A percentile compares a stretch with the other conserved stretches of the same genome.
Evolutionary conservation across 2,329 filamentous ascomycete species (phyloP).

Genomic region (Fusarium nurragi): DNA sequence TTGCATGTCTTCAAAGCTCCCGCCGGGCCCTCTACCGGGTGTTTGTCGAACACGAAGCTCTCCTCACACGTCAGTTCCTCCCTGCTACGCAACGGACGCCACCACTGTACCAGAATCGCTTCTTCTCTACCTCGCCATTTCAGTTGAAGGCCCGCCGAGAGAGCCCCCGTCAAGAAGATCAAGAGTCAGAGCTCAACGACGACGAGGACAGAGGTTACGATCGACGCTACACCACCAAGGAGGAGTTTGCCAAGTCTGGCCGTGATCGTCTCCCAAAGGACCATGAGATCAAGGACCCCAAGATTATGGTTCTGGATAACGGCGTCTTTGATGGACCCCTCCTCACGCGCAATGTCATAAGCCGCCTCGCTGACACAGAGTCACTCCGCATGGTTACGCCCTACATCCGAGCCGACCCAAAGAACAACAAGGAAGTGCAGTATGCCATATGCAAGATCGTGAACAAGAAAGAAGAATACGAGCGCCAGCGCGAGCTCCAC

Average conservation of each 20-base stretch:
- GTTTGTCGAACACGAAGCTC: slow-evolving; percentile 51
- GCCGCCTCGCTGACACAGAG: slow-evolving; percentile 47
- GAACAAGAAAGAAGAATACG: slow-evolving; percentile 63
- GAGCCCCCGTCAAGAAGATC: neutral
- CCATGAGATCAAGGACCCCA: slow-evolving; percentile 55
- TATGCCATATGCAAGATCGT: slow-evolving; percentile 77
- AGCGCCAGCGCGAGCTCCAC: slow-evolving; percentile 54
- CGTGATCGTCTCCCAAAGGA: slow-evolving; percentile 55
- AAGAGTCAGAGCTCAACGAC: neutral
- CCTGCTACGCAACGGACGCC: neutral
- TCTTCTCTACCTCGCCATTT: slow-evolving; percentile 15
- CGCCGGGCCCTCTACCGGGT: slow-evolving; percentile 58
- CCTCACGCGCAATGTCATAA: slow-evolving; percentile 53
- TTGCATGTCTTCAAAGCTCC: slow-evolving; percentile 55
- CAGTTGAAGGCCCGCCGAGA: slow-evolving; percentile 14
- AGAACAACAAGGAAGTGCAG: slow-evolving; percentile 32
- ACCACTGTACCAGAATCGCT: slow-evolving; percentile 25
- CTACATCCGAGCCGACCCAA: slow-evolving; percentile 48
- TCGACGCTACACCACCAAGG: slow-evolving; percentile 50
- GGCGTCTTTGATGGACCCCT: slow-evolving; percentile 53
- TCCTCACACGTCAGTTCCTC: slow-evolving; percentile 39
- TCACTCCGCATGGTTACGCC: slow-evolving; percentile 56
- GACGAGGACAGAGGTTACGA: slow-evolving; percentile 43
- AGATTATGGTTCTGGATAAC: slow-evolving; percentile 54
- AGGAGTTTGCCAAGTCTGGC: slow-evolving; percentile 48